Conservation (phyloP, 2,329 filamentous ascomycete genomes). For the Fusarium nematophilum region DNA sequence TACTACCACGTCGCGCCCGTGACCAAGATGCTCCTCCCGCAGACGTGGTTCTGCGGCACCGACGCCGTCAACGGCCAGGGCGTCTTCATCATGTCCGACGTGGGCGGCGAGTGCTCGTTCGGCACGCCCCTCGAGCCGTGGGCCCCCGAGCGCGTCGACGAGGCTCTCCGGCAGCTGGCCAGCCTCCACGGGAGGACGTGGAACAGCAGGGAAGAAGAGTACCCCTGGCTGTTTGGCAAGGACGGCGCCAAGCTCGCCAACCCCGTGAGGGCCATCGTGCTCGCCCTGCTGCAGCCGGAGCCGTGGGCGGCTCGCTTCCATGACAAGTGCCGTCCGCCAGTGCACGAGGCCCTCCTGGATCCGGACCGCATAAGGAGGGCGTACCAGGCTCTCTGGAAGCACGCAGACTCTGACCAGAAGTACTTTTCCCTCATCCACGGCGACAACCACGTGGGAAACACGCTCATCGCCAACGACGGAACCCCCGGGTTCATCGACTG, state of each 20-base stretch:
- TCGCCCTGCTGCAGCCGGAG: constrained; percentile 7
- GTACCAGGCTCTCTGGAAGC: constrained; percentile 16
- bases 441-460: constrained; percentile 17
- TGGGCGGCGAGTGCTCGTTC: constrained; percentile 12
- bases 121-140: constrained; percentile 15
- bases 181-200: constrained; percentile 15
- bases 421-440: constrained; percentile 16
- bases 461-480: constrained; percentile 14
- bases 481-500: constrained; percentile 22
- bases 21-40: constrained; percentile 13
- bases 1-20: constrained; percentile 10
- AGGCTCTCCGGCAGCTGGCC: constrained; percentile 8
- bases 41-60: constrained; percentile 16
- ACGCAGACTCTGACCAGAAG: constrained; percentile 8
- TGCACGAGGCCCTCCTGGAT: constrained; percentile 1
- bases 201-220: constrained; percentile 12
- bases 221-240: constrained; percentile 15
- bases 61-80: constrained; percentile 20
- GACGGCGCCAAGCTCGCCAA: constrained; percentile 11
- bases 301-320: constrained; percentile 7
- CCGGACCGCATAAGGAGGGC: constrained; percentile 9
- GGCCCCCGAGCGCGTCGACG: constrained; percentile 3
- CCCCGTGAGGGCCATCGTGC: constrained; percentile 9
- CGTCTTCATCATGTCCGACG: constrained; percentile 16
- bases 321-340: constrained; percentile 7